Base-by-base conservation (phyloP, 306 rosid species). In the Quercus aquifolioides region DNA sequence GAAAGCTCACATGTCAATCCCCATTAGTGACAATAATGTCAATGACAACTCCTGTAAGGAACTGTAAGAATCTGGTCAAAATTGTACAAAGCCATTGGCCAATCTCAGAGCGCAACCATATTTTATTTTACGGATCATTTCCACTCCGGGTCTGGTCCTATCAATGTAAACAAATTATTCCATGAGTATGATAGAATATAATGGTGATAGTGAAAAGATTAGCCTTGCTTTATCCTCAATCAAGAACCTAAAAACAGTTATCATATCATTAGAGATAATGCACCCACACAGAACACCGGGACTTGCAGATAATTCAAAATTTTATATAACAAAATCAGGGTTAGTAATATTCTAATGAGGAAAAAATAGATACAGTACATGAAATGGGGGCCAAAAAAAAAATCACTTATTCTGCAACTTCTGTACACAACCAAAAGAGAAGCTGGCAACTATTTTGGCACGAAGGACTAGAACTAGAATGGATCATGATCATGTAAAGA, bases 21-120 rank as follows among this genome's bases (percentile, higher is more conserved):
- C 25, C 57, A 73, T 52, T 31, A 54, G 49, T 19, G n/a, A 30
- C 49, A 55, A 55, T 10, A 17, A 15, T 10, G n/a, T 18, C 49
- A 55, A 55, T 18, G 9, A 15, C 23, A 54, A n/a, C 65, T 55
- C 49, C 33, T 54, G 13, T 21, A 51, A 72, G 81, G 49, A 67
- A 76, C 69, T 82, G 88, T 81, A 80, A 87, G 84, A 77, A 76
- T 79, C 88, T 75, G 84, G 51, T 81, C 90, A 82, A 87, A 87
- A 87, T 79, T 84, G 87, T 84, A 79, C 80, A 69, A 84, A 82
- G 86, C 84, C 86, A 81, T 65, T 55, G 82, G 81, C 78, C 83
- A 74, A 69, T 58, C 75, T 54, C 62, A 68, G 35, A 70, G 41
- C 25, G 21, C 75, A 46, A 21, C 59, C 35, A 49, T 43, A 82